Evolutionary conservation across 2,329 filamentous ascomycete species (phyloP).

Genomic region (Ophiobolus disseminans): DNA sequence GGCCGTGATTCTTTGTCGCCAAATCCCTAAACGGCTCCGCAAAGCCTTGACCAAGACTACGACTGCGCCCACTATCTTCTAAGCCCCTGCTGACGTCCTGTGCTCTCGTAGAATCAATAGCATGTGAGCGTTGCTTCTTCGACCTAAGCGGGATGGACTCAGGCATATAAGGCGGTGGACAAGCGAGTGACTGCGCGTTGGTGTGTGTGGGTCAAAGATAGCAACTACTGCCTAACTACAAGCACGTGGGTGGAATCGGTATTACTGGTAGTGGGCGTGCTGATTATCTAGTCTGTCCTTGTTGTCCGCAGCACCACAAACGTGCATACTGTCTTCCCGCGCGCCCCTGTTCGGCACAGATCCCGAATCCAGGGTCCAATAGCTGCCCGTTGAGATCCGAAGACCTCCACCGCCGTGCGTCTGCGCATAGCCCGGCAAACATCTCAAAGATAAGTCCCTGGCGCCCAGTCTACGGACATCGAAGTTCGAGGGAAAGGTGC

Average conservation of each 20-base stretch:
- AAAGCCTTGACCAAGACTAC: no score
- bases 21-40: no score
- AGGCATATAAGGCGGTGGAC: conserved; percentile 45
- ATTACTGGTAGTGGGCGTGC: background rate
- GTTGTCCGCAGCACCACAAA: no score
- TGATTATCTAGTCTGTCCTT: conserved; percentile 2
- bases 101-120: no score
- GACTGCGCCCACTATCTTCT: conserved; percentile 14
- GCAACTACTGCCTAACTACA: conserved; percentile 12
- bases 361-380: conserved; percentile 6
- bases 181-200: conserved; percentile 23
- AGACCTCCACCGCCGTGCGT: conserved; percentile 7
- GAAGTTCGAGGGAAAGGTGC: no score
- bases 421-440: conserved; percentile 1
- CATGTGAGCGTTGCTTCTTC: conserved; percentile 25
- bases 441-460: background rate
- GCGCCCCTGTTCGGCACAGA: background rate
- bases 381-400: conserved; percentile 2
- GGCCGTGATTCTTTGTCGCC: no score
- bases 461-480: background rate
- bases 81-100: no score
- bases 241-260: conserved; percentile 11
- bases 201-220: conserved; percentile 13
- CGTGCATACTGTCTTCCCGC: no score
- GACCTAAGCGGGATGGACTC: conserved; percentile 46